Base-by-base conservation (phyloP, 768 basidiomycete species). In the Neoboletus subvelutipes region DNA sequence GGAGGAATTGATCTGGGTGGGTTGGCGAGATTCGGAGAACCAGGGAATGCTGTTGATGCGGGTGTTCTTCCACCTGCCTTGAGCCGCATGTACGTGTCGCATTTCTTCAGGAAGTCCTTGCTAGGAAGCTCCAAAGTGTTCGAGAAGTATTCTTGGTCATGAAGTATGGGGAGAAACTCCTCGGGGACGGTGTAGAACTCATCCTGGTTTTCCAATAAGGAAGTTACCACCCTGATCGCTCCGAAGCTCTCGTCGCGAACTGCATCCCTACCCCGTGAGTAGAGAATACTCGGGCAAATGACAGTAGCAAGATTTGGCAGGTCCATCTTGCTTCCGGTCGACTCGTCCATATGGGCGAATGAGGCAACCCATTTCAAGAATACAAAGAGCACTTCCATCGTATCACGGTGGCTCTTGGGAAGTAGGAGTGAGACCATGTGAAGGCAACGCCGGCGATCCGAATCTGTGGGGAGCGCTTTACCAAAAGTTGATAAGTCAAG, bases 361-460 rank as follows among this genome's bases (percentile, higher is more conserved):
- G 94, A 97, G 11, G 96, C 96, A 12, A 99, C 97, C 97, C 97
- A 99, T 75, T 98, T 97, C 63, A 99, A 81, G 78, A 99, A 99
- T 31, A 97, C 95, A 69, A 97, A 98, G 50, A 99, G 77, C 50
- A 97, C 92, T 74, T 99, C 97, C 84, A 97, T 86, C 20, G 96
- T 98, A 73, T 99, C 97, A 60, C 97, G 87, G 71, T 99, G 92
- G 59, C 85, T 83, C 75, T 93, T 94, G 34, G 97, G 97, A 67
- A 99, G 76, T 9, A 98, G 77, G 55, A 95, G 77, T 41, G 88
- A 88, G 17, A 94, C 78, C 62, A 96, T 80, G 71, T 98, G 95
- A 28, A 98, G 80, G 66, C 88, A 83, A 50, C 90, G 87, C 64
- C 82, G 83, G 45, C 94, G 86, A 47, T 98, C 94, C 37, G 82